These are phyloP conservation scores for Tillandsia fasciculata DNA, from an alignment of 176 grass and related monocot genomes.

Conservation along the genomic window DNA sequence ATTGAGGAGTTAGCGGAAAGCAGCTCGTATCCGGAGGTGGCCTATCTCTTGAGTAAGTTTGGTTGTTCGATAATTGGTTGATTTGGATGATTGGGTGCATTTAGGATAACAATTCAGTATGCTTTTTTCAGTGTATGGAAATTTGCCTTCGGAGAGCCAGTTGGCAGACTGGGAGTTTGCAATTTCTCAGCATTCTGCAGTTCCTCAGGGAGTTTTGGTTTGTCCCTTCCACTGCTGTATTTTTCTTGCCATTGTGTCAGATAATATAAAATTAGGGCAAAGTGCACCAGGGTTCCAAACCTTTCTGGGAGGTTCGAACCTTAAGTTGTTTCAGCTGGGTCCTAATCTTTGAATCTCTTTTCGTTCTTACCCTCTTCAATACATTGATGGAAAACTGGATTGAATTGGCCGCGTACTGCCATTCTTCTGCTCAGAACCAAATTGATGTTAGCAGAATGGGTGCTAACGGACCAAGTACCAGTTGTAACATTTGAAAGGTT, in stretches of 20 bases:
- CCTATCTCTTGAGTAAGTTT: conserved; percentile 82
- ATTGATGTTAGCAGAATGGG: too few species aligned
- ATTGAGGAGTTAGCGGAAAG: conserved; percentile 92
- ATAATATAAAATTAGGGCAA: too few species aligned
- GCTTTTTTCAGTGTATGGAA: conserved; percentile 58
- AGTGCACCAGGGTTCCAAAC: too few species aligned
- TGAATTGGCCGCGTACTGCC: too few species aligned
- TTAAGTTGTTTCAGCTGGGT: background rate
- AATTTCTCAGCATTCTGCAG: conserved; percentile 89
- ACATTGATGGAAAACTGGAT: too few species aligned
- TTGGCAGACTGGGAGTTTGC: conserved; percentile 74
- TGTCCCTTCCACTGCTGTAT: background rate
- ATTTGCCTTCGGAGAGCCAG: conserved; percentile 67
- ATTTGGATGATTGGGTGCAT: background rate
- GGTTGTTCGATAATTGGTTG: background rate
- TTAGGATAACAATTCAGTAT: conserved; percentile 1
- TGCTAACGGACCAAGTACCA: too few species aligned
- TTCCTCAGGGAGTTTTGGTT: conserved; percentile 91
- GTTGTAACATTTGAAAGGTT: too few species aligned
- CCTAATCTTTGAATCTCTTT: too few species aligned
- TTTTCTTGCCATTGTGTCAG: too few species aligned
- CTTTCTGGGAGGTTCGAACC: background rate
- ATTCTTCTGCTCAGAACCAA: too few species aligned
- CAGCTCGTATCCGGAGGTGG: conserved; percentile 79
- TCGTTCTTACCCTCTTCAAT: too few species aligned